Conservation (phyloP, 2,329 filamentous ascomycete genomes). For the Tolypocladium inflatum region DNA sequence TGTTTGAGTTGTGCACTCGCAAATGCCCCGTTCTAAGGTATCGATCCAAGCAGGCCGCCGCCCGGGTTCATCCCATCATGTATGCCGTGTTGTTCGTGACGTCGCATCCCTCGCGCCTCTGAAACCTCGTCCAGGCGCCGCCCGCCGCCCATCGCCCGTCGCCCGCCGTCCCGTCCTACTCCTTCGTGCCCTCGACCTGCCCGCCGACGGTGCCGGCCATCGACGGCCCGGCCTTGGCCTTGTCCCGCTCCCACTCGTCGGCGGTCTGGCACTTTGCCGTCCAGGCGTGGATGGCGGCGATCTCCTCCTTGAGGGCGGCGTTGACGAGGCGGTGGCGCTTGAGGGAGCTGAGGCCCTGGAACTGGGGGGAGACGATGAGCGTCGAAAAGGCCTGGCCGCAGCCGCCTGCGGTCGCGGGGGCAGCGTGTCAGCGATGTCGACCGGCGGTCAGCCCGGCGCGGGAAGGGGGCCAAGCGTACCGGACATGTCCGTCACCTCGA, state of each 20-base stretch:
- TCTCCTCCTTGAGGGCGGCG: constrained; percentile 72
- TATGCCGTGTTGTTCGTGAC: not conserved
- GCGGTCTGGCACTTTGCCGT: constrained; percentile 89
- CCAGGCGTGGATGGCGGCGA: constrained; percentile 89
- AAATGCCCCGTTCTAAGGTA: not conserved
- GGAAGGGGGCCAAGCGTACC: no score
- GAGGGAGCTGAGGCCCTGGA: constrained; percentile 64
- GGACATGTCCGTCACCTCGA: constrained; percentile 86
- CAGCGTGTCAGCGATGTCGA: not conserved
- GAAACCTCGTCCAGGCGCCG: not conserved
- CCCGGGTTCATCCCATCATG: not conserved
- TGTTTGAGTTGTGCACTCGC: not conserved
- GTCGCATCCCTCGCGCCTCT: not conserved
- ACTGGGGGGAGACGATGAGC: constrained; percentile 54
- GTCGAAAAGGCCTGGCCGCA: constrained; percentile 53
- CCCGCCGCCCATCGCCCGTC: no score
- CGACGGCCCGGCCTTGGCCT: constrained; percentile 26
- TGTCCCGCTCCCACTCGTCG: constrained; percentile 73
- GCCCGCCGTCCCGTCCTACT: not conserved
- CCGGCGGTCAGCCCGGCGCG: no score
- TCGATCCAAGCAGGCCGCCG: not conserved
- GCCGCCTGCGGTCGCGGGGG: constrained; percentile 40
- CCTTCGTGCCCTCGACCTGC: constrained; percentile 25
- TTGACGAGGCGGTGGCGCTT: constrained; percentile 85
- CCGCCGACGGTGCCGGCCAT: constrained; percentile 34